Conservation (phyloP, 202 grass and related monocot species). For the Cymbopogon flexuosus region DNA sequence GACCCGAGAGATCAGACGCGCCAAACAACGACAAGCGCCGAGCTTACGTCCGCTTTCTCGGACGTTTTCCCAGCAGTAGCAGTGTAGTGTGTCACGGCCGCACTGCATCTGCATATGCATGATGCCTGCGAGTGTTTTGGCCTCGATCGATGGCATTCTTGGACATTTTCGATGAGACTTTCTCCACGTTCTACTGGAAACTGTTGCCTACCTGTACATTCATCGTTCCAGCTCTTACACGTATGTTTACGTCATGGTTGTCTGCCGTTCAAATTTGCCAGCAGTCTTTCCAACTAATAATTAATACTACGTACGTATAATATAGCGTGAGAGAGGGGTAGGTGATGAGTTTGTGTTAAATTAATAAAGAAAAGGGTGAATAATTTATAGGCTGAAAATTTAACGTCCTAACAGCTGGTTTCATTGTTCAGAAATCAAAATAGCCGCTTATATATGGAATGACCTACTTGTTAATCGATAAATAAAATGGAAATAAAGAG, state of each 20-base stretch:
- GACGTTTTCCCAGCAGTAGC: slow-evolving; percentile 17
- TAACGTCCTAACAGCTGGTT: slow-evolving; percentile 1
- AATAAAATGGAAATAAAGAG: not conserved
- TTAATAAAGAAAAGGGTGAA: not conserved
- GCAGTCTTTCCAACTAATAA: not conserved
- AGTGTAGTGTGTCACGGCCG: not conserved
- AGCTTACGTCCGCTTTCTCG: slow-evolving; percentile 35
- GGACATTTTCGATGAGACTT: slow-evolving; percentile 25
- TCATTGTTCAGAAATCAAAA: not conserved
- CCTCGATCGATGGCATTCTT: slow-evolving; percentile 19
- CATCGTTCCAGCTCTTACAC: slow-evolving; percentile 12
- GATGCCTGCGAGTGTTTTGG: slow-evolving; percentile 11
- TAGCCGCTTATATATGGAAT: no score
- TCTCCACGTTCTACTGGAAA: not conserved
- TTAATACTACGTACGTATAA: not conserved
- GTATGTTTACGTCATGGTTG: slow-evolving; percentile 20
- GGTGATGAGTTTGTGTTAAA: no score
- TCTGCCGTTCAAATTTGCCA: not conserved
- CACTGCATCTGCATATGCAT: slow-evolving; percentile 13
- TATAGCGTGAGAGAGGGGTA: no score
- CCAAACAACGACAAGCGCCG: slow-evolving; percentile 23
- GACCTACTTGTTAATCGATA: not conserved
- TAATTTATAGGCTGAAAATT: not conserved
- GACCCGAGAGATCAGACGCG: not conserved
- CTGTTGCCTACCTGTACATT: slow-evolving; percentile 20